A percentile compares a stretch with the other conserved stretches of the same genome.
These are phyloP conservation scores for Solanum hybrid DNA, from an alignment of 305 asterid genomes.

Conservation along the genomic window DNA sequence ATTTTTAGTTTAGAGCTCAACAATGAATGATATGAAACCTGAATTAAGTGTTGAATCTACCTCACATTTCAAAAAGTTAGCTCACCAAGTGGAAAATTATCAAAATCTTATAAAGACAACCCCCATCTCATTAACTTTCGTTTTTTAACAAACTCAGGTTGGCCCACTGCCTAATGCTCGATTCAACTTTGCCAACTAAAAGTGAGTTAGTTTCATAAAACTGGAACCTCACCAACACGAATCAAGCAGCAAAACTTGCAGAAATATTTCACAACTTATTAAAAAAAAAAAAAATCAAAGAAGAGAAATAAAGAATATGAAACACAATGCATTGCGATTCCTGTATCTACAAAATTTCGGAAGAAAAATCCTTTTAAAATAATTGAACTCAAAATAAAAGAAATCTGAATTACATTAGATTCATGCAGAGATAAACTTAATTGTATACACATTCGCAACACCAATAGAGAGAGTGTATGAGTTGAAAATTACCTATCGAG, in stretches of 20 bases:
- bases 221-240: not conserved
- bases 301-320: not conserved
- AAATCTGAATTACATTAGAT: not conserved
- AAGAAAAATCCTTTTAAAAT: not conserved
- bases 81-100: not conserved
- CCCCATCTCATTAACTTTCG: not conserved
- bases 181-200: not conserved
- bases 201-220: not conserved
- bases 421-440: not conserved
- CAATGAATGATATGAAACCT: not conserved
- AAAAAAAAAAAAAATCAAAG: not conserved
- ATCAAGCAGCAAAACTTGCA: not conserved
- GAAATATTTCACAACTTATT: not conserved
- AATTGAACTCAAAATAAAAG: not conserved
- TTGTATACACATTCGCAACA: not conserved
- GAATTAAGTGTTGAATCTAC: not conserved
- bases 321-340: not conserved
- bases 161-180: not conserved
- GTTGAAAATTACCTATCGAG: constrained; percentile 35
- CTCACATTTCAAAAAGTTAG: not conserved
- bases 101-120: not conserved
- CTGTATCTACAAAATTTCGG: not conserved
- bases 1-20: not conserved
- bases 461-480: not conserved
- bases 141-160: not conserved